Conservation (phyloP, 2,329 filamentous ascomycete species). For the Cladosporium sp. region DNA sequence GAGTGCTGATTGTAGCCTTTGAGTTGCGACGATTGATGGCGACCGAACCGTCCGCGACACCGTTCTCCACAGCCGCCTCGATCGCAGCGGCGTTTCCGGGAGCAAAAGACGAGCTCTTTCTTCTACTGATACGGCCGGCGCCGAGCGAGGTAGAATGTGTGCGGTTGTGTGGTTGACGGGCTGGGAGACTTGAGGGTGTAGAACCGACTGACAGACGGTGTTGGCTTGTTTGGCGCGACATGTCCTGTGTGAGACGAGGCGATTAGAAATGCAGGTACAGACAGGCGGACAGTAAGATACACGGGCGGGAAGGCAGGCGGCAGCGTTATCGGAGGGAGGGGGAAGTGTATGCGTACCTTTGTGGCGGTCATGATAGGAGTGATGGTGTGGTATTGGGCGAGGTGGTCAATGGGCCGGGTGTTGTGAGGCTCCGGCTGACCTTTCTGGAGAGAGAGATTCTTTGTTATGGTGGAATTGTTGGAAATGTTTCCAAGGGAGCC, state of each 20-base stretch:
- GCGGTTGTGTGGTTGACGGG: slow-evolving; percentile 64
- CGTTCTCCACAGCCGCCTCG: slow-evolving; percentile 61
- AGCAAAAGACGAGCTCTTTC: slow-evolving; percentile 86
- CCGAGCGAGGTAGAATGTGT: slow-evolving; percentile 74
- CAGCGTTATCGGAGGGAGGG: slow-evolving; percentile 12
- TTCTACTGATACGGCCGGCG: slow-evolving; percentile 77
- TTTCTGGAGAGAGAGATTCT: slow-evolving; percentile 5
- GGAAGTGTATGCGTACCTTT: slow-evolving; percentile 17
- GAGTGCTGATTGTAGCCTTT: slow-evolving; percentile 49
- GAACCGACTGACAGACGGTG: slow-evolving; percentile 47
- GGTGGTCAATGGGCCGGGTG: slow-evolving; percentile 10
- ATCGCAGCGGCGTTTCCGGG: slow-evolving; percentile 71
- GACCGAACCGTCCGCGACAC: slow-evolving; percentile 58
- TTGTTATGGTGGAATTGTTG: slow-evolving; percentile 6
- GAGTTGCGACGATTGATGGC: slow-evolving; percentile 62
- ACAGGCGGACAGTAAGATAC: no score
- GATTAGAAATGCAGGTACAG: slow-evolving; percentile 14
- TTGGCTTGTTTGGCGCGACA: slow-evolving; percentile 41
- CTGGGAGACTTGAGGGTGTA: slow-evolving; percentile 58
- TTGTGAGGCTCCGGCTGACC: slow-evolving; percentile 5
- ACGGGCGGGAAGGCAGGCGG: no score
- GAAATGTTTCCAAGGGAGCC: slow-evolving; percentile 13
- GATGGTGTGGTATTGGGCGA: background rate
- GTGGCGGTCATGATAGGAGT: slow-evolving; percentile 18
- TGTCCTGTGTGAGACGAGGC: slow-evolving; percentile 29